Evolutionary conservation across 306 rosid genomes (phyloP).

Genomic region (Glycine soja): DNA sequence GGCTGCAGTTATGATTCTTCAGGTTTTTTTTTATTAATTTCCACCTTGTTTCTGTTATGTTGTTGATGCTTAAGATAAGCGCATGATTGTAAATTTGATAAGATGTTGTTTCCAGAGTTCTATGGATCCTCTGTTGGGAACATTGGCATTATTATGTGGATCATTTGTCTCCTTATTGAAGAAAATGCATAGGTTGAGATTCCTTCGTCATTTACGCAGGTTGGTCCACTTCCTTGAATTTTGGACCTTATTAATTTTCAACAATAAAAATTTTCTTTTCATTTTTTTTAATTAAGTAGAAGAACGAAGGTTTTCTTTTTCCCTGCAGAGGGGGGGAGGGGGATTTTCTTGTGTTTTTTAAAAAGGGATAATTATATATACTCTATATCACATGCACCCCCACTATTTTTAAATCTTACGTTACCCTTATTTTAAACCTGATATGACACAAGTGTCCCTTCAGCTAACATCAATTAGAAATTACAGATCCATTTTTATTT

Average conservation of each 20-base stretch:
- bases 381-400: too few relatives aligned
- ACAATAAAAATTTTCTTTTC: too few relatives aligned
- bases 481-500: too few relatives aligned
- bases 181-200: slow-evolving; percentile 62
- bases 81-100: slow-evolving; percentile 39
- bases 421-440: too few relatives aligned
- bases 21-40: slow-evolving; percentile 56
- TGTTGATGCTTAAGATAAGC: slow-evolving; percentile 32
- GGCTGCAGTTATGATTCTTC: slow-evolving; percentile 72
- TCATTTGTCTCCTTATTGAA: slow-evolving; percentile 55
- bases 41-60: slow-evolving; percentile 18
- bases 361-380: too few relatives aligned
- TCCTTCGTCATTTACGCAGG: slow-evolving; percentile 67
- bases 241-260: slow-evolving; percentile 9
- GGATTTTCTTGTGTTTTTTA: too few relatives aligned
- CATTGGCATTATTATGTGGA: slow-evolving; percentile 66
- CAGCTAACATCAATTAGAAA: too few relatives aligned
- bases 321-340: too few relatives aligned
- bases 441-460: too few relatives aligned
- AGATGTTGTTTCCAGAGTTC: slow-evolving; percentile 71
- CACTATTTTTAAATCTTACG: too few relatives aligned
- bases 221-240: slow-evolving; percentile 46
- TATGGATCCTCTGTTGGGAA: slow-evolving; percentile 74
- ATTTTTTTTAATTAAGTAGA: too few relatives aligned
- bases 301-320: too few relatives aligned